Conservation (phyloP, 2,329 filamentous ascomycete species). For the Colletotrichum sp. region DNA sequence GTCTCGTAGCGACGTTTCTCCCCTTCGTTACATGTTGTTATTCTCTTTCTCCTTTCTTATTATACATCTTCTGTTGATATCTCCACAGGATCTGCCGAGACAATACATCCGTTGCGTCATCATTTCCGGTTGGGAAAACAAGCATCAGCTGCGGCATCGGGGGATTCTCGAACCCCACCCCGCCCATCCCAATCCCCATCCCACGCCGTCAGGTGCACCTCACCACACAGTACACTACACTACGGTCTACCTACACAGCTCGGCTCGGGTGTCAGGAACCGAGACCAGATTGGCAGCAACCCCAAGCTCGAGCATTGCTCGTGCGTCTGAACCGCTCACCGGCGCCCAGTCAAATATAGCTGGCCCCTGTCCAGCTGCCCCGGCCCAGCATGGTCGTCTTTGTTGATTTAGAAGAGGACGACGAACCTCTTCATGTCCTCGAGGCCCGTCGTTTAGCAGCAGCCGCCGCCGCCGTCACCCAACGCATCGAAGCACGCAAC, state of each 20-base stretch:
- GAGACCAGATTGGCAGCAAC: slow-evolving; percentile 12
- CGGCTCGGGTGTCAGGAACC: slow-evolving; percentile 8
- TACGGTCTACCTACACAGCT: background rate
- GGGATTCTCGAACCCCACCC: slow-evolving; percentile 12
- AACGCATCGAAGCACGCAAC: slow-evolving; percentile 3
- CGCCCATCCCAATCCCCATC: slow-evolving; percentile 2
- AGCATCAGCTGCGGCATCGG: slow-evolving; percentile 19
- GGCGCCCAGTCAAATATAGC: background rate
- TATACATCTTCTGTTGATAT: background rate
- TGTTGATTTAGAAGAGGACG: slow-evolving; percentile 28
- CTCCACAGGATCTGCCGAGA: slow-evolving; percentile 1
- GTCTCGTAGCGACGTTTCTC: background rate
- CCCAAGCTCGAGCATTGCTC: background rate
- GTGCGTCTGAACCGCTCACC: background rate
- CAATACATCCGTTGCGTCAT: slow-evolving; percentile 16
- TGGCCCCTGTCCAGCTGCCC: background rate
- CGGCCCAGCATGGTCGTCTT: slow-evolving; percentile 24
- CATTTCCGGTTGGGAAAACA: background rate
- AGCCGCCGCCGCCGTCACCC: slow-evolving; percentile 10
- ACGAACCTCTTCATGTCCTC: slow-evolving; percentile 14
- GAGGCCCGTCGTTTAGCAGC: slow-evolving; percentile 9
- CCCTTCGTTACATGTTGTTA: background rate
- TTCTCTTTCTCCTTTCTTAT: background rate
- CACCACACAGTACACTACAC: background rate
- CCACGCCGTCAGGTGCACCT: slow-evolving; percentile 3